A percentile compares a stretch with the other conserved stretches of the same genome.
phyloP scores from a whole-genome alignment of 2,329 filamentous ascomycete species.

The Chaetomium olivaceum region DNA sequence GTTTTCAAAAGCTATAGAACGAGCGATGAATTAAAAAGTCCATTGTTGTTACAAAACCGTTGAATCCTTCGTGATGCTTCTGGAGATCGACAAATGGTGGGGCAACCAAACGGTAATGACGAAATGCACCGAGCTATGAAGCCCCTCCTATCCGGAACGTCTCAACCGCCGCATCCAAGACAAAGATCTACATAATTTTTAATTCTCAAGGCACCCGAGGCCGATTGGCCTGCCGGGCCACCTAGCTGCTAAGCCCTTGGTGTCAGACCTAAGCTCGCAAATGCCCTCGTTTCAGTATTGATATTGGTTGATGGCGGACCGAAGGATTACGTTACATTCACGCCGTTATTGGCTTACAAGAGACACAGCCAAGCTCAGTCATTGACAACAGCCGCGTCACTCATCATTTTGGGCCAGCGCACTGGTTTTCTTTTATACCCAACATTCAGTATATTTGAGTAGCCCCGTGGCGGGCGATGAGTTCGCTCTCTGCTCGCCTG shows the following conservation, averaged over 20 bases:
- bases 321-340: constrained; percentile 2
- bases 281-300: neutral
- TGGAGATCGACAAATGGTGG: constrained; percentile 11
- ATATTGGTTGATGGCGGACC: neutral
- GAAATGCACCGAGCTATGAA: neutral
- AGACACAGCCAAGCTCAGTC: neutral
- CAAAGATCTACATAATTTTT: neutral
- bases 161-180: neutral
- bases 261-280: neutral
- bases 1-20: neutral
- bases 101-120: constrained; percentile 9
- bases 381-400: constrained; percentile 11
- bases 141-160: neutral
- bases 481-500: neutral
- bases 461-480: neutral
- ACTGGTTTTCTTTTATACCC: neutral
- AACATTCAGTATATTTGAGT: neutral
- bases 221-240: neutral
- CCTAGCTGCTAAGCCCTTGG: neutral
- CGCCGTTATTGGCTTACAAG: constrained; percentile 12
- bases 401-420: neutral
- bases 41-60: neutral
- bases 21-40: neutral
- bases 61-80: neutral
- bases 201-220: neutral